Evolutionary conservation across 306 rosid genomes (phyloP), one percentile per base, ranked within the genome.

Genomic region (Medicago truncatula): DNA sequence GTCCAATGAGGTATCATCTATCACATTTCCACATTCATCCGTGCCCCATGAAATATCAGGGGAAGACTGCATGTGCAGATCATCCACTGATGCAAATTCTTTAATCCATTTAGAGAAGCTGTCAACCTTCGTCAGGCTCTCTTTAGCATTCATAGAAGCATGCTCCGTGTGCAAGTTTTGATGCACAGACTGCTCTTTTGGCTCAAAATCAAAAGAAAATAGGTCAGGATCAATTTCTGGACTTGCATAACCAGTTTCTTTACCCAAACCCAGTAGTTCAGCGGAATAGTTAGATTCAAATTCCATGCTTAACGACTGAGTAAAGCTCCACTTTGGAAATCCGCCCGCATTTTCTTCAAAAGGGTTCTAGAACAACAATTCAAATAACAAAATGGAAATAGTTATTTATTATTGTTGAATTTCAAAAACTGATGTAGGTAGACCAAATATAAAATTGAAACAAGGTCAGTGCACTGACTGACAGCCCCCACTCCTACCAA

Each of bases 71-170:
- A 89, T 79, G 31, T 81, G 89, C 58, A 90, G 79, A 82, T 93
- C 88, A 80, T 86, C 96, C 71, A 87, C 98, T 60, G 89, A 93
- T 38, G 82, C 95, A 16, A 93, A 86, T 85, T 86, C 98, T 85
- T 71, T 90, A 73, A 88, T 85, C 98, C 98, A 93, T 73, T 96
- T 85, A 57, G 95, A 89, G 82, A 93, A 93, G 83, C 98, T 93
- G 78, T 93, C 98, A 72, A 90, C 89, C 88, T 93, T 93, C 90
- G 86, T 88, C 73, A 92, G 80, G 77, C 84, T 84, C 64, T 90
- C 94, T 72, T 85, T 96, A 43, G 86, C 83, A 72, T 82, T 84
- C 69, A 87, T 58, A 72, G 89, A 84, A 71, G 81, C 73, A 38
- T 76, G 93, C 81, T 67, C 89, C 86, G 75, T 67, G 62, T 78